These are phyloP conservation scores for Straminergon stramineum DNA, from an alignment of 225 moss, liverwort and hornwort species.

Conservation along the genomic window DNA sequence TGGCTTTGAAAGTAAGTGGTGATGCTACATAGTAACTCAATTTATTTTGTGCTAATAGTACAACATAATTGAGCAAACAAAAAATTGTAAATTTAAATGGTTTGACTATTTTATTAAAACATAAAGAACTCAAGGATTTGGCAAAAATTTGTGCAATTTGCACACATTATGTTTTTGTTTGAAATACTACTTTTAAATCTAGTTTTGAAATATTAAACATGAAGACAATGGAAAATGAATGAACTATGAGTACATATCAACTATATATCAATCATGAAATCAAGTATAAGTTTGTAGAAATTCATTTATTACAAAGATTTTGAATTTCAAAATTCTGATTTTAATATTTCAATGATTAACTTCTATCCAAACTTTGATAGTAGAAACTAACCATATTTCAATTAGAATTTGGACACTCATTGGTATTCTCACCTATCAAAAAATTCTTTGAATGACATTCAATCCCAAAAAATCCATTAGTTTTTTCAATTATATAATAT, in stretches of 20 bases:
- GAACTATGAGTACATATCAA: not conserved
- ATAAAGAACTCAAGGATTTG: too few relatives aligned
- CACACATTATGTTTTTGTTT: not conserved
- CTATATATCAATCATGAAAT: not conserved
- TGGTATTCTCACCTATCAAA: not conserved
- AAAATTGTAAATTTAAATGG: not conserved
- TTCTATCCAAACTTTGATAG: not conserved
- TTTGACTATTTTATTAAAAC: not conserved
- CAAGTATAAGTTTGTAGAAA: not conserved
- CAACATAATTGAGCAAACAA: not conserved
- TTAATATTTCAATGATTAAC: not conserved
- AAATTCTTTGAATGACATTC: not conserved
- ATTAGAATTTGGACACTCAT: not conserved
- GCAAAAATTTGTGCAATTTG: not conserved
- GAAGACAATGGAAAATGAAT: not conserved
- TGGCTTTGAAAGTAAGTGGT: not conserved
- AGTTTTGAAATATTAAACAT: not conserved
- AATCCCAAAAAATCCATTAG: not conserved
- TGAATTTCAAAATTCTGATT: not conserved
- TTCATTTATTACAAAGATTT: not conserved
- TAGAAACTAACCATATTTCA: not conserved
- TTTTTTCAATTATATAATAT: not conserved
- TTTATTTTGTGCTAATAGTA: not conserved
- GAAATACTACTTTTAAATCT: not conserved
- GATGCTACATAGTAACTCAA: not conserved